A percentile compares a stretch with the other conserved stretches of the same genome.
phyloP scores from a whole-genome alignment of 495 filamentous ascomycete genomes.

The Penicillium paradoxum region DNA sequence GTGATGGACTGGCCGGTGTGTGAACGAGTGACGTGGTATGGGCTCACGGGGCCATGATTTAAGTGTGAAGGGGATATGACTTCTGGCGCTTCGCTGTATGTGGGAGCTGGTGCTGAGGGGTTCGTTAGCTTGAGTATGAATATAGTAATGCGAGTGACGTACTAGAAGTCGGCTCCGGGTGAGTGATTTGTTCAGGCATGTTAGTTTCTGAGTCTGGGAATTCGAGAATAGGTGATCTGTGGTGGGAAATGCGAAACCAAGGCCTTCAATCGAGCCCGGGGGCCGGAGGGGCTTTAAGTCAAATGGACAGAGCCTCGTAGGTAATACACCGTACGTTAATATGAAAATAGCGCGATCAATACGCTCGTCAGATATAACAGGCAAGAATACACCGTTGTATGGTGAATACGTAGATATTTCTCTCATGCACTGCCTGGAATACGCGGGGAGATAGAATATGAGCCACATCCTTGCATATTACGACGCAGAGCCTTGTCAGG shows the following conservation, averaged over 20 bases:
- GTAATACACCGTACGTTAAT: background rate
- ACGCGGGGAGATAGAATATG: background rate
- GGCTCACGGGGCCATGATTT: background rate
- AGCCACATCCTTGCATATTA: background rate
- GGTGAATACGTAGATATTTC: background rate
- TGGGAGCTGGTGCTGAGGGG: background rate
- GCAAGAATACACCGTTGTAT: background rate
- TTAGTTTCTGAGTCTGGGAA: background rate
- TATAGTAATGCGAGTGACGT: background rate
- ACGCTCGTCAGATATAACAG: too few relatives aligned
- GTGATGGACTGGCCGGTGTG: background rate
- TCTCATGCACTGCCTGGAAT: background rate
- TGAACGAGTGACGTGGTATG: background rate
- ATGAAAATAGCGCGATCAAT: background rate
- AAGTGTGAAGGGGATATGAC: background rate
- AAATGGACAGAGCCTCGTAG: background rate
- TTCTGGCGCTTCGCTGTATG: slow-evolving; percentile 7
- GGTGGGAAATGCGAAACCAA: background rate
- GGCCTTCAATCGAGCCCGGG: background rate
- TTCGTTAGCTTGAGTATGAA: background rate
- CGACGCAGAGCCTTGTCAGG: too few relatives aligned
- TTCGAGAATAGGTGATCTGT: background rate
- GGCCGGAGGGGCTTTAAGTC: background rate
- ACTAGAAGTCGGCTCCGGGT: background rate
- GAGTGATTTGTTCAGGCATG: background rate